A percentile compares a stretch with the other conserved stretches of the same genome.
These are phyloP conservation scores for Citrus hindsii DNA, from an alignment of 345 rosid genomes.

Conservation along the genomic window DNA sequence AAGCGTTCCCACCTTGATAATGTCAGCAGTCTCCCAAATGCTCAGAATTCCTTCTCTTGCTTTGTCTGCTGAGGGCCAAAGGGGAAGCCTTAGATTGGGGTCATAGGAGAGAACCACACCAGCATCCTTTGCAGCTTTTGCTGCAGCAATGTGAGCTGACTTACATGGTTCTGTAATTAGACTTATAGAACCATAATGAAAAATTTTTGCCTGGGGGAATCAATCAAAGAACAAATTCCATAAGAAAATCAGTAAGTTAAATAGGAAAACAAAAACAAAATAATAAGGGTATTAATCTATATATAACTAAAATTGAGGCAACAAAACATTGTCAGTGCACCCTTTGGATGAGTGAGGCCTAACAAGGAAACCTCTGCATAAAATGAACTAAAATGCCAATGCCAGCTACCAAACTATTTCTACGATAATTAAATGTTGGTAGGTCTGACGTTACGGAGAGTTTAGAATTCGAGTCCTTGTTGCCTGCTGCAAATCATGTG, in stretches of 20 bases:
- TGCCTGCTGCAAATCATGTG: background rate
- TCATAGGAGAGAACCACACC: slow-evolving; percentile 84
- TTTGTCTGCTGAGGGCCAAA: slow-evolving; percentile 83
- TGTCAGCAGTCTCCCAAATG: slow-evolving; percentile 87
- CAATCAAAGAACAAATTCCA: background rate
- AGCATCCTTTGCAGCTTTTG: slow-evolving; percentile 90
- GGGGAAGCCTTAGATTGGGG: slow-evolving; percentile 91
- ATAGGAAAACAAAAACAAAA: background rate
- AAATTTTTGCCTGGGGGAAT: slow-evolving; percentile 67
- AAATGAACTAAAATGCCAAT: background rate
- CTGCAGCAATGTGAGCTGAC: slow-evolving; percentile 90
- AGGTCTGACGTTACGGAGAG: background rate
- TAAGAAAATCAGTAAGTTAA: background rate
- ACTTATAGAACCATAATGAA: slow-evolving; percentile 96
- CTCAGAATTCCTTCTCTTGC: slow-evolving; percentile 85
- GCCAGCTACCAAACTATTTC: background rate
- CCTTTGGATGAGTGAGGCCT: background rate
- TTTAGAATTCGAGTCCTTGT: background rate
- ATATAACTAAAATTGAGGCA: background rate
- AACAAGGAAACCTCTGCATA: background rate
- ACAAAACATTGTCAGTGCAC: background rate
- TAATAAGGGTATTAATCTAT: background rate
- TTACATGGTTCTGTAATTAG: slow-evolving; percentile 95
- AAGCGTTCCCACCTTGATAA: slow-evolving; percentile 58
- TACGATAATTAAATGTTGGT: background rate